Percentiles rank a stretch among this genome's conserved stretches.
Conservation (phyloP, 176 grass and related monocot species). For the Poa pratensis region DNA sequence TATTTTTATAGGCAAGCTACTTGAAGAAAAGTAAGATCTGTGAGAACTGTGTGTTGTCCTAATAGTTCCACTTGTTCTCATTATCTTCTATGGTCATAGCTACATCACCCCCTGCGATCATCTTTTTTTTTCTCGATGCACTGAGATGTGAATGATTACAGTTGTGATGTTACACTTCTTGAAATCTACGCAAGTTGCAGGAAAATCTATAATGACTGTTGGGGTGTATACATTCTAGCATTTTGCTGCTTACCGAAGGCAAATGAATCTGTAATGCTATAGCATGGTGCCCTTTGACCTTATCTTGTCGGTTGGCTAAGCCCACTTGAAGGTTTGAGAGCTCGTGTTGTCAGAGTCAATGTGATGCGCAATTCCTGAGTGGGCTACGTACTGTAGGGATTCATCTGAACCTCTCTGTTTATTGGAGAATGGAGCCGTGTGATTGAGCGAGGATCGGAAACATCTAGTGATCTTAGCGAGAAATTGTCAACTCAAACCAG, state of each 20-base stretch:
- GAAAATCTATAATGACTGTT: conserved; percentile 29
- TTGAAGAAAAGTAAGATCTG: conserved; percentile 64
- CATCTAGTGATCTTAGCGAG: conserved; percentile 37
- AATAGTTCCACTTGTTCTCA: conserved; percentile 50
- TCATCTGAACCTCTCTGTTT: conserved; percentile 48
- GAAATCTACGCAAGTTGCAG: conserved; percentile 29
- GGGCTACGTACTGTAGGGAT: conserved; percentile 43
- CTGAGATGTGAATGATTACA: background rate
- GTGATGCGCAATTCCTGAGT: conserved; percentile 31
- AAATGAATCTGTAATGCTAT: conserved; percentile 28
- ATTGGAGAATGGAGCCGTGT: conserved; percentile 42
- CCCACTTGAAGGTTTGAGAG: conserved; percentile 50
- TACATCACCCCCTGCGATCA: background rate
- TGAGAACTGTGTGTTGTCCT: conserved; percentile 46
- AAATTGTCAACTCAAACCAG: conserved; percentile 61
- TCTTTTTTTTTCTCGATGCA: background rate
- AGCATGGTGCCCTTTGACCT: conserved; percentile 69
- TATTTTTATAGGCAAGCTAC: conserved; percentile 71
- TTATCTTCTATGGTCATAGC: conserved; percentile 35
- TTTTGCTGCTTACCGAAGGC: conserved; percentile 40
- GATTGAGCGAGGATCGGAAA: conserved; percentile 45
- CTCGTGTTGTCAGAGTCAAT: conserved; percentile 45
- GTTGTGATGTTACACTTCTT: conserved; percentile 2
- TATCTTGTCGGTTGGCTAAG: conserved; percentile 79
- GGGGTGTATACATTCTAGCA: conserved; percentile 21